These are phyloP conservation scores for Ceratocystis diversiconidia DNA, from an alignment of 2,329 filamentous ascomycete species.

Conservation along the genomic window DNA sequence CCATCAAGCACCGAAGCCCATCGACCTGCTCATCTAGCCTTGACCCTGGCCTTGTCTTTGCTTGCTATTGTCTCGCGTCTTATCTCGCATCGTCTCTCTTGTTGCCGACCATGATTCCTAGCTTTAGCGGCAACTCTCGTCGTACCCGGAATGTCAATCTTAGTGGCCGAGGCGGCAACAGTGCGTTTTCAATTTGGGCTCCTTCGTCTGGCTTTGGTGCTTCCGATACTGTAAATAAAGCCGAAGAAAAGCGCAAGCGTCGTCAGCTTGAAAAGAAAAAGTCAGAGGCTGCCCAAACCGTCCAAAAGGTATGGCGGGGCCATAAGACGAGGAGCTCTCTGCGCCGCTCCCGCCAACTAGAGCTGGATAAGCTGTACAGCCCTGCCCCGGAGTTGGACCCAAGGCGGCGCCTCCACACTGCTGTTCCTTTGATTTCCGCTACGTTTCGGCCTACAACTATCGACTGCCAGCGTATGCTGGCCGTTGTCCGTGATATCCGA, in stretches of 20 bases:
- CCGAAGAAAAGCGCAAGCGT: slow-evolving; percentile 70
- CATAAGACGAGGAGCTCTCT: slow-evolving; percentile 47
- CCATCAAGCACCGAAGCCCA: not conserved
- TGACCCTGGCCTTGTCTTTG: not conserved
- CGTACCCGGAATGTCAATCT: slow-evolving; percentile 87
- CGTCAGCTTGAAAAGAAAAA: slow-evolving; percentile 70
- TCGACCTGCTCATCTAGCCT: not conserved
- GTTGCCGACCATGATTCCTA: slow-evolving; percentile 59
- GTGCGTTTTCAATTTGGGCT: slow-evolving; percentile 32
- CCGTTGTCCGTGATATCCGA: slow-evolving; percentile 3
- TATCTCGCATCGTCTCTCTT: not conserved
- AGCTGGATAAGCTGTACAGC: slow-evolving; percentile 48
- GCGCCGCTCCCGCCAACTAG: slow-evolving; percentile 40
- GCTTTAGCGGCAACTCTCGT: slow-evolving; percentile 77
- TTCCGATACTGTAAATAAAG: slow-evolving; percentile 66
- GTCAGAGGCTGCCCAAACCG: slow-evolving; percentile 54
- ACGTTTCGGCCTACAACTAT: not conserved
- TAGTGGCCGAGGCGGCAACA: slow-evolving; percentile 62
- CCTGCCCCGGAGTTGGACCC: slow-evolving; percentile 18
- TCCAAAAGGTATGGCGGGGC: slow-evolving; percentile 77
- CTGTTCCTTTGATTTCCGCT: not conserved
- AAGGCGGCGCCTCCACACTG: not conserved
- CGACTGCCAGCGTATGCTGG: not conserved
- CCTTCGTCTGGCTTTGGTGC: slow-evolving; percentile 32
- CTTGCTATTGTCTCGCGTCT: too few relatives aligned